phyloP scores from a whole-genome alignment of 2,329 filamentous ascomycete species.

The Pseudogymnoascus sp. region DNA sequence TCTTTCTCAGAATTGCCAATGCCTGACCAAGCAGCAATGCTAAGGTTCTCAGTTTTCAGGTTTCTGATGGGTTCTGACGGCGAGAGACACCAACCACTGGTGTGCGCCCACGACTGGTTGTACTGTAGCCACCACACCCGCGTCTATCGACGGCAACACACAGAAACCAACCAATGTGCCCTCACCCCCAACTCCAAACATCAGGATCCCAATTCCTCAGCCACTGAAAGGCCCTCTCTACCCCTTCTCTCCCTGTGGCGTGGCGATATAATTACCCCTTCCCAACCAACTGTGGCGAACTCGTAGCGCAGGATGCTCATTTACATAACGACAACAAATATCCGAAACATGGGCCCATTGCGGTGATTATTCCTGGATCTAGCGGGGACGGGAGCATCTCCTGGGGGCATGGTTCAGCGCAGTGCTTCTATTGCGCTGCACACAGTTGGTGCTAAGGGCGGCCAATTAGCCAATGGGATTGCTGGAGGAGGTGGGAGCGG shows the following conservation, averaged over 20 bases:
- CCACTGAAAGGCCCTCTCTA: not conserved
- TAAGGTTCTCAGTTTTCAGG: not conserved
- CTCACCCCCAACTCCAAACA: not conserved
- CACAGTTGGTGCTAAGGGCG: not conserved
- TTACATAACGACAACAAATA: not conserved
- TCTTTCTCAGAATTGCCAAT: not conserved
- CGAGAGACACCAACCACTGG: not conserved
- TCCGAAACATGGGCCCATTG: slow-evolving; percentile 4
- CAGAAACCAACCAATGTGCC: not conserved
- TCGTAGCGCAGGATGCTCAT: not conserved
- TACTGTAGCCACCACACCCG: not conserved
- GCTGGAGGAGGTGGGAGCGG: not conserved
- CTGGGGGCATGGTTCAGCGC: not conserved
- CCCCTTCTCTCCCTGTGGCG: not conserved
- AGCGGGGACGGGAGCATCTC: not conserved
- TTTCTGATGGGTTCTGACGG: not conserved
- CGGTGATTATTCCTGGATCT: not conserved
- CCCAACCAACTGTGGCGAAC: not conserved
- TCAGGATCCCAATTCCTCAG: not conserved
- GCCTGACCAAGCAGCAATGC: not conserved
- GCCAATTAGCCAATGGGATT: not conserved
- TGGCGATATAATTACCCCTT: too few species aligned
- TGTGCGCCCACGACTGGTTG: not conserved
- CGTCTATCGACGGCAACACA: not conserved
- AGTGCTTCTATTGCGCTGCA: not conserved